Evolutionary conservation across 441 rosid species (phyloP), one percentile per base, ranked within the genome.

Genomic region (Arabidopsis hybrid): DNA sequence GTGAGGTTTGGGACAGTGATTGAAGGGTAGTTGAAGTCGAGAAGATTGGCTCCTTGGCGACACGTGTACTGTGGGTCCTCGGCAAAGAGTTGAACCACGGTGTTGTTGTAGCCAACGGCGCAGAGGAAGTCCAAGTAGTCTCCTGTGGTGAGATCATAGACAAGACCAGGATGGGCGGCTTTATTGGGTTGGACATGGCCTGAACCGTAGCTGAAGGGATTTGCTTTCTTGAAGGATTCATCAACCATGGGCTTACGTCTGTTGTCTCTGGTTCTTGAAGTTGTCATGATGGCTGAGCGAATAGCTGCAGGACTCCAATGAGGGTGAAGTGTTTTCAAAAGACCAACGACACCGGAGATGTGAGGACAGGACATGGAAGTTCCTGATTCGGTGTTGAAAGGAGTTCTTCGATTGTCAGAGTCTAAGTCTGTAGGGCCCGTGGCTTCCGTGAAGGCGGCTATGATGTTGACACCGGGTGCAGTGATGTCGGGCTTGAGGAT

Each of bases 311-410:
- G 83, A 38, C 87, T 88, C 93, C 91, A 85, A 7, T 78, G 46
- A 3, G 89, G 91, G 46, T 79, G 67, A 13, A 84, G 79, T 7
- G 80, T 79, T 66, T 78, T 87, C 45, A 89, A 78, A 1, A 87
- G 91, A 51, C 90, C 91, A 13, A 69, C 90, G 4, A 87, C 47
- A 1, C 91, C 90, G 0, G 90, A 34, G 16, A 89, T 83, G 68
- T 87, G 89, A 36, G 90, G 91, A 61, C 89, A 85, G 5, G 94
- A 81, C 91, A 87, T 87, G 9, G 94, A 87, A 57, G 90, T 87
- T 14, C 90, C 89, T 4, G 90, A 87, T 12, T 42, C 16, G 0
- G 57, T 39, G 65, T 40, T 69, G 80, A 72, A 89, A 36, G 87
- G 82, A 12, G 50, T 18, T 38, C 65, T 61, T 1, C 85, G 87